A percentile compares a stretch with the other conserved stretches of the same genome.
phyloP scores from a whole-genome alignment of 805 yeast genomes.

The Zygosaccharomyces lentus region DNA sequence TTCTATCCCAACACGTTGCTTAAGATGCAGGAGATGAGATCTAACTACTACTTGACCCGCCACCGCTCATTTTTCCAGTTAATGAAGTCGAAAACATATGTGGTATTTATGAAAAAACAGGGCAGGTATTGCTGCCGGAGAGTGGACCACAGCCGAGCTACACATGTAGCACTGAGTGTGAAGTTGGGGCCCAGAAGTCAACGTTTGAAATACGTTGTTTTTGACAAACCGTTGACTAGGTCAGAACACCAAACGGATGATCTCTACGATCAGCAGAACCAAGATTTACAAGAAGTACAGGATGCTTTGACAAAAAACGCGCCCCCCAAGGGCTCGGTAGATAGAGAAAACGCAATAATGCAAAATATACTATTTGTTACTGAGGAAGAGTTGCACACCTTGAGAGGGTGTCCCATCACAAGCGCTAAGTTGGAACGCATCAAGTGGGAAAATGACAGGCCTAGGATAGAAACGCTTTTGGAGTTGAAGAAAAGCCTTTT shows the following conservation, averaged over 20 bases:
- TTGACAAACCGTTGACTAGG: conserved; percentile 3
- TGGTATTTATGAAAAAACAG: conserved; percentile 9
- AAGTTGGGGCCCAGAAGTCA: conserved; percentile 3
- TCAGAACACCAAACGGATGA: background rate
- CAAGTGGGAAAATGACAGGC: background rate
- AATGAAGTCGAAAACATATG: conserved; percentile 4
- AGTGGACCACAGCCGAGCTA: conserved; percentile 7
- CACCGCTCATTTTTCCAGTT: conserved; percentile 8
- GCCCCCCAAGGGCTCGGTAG: background rate
- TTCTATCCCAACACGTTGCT: conserved; percentile 6
- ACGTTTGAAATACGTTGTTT: conserved; percentile 10
- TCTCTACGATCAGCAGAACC: conserved; percentile 9
- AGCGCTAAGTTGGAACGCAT: background rate
- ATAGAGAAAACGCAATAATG: conserved; percentile 1
- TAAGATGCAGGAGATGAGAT: conserved; percentile 6
- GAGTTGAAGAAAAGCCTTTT: conserved; percentile 2
- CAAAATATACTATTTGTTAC: conserved; percentile 1
- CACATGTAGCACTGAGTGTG: conserved; percentile 10
- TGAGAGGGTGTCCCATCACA: background rate
- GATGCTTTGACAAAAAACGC: background rate
- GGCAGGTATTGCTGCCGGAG: conserved; percentile 11
- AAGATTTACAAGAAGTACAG: conserved; percentile 3
- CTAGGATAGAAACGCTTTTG: conserved; percentile 1
- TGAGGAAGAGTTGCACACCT: conserved; percentile 2
- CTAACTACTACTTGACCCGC: conserved; percentile 9